Base-by-base conservation (phyloP, 306 rosid species). In the Glycine latifolia region DNA sequence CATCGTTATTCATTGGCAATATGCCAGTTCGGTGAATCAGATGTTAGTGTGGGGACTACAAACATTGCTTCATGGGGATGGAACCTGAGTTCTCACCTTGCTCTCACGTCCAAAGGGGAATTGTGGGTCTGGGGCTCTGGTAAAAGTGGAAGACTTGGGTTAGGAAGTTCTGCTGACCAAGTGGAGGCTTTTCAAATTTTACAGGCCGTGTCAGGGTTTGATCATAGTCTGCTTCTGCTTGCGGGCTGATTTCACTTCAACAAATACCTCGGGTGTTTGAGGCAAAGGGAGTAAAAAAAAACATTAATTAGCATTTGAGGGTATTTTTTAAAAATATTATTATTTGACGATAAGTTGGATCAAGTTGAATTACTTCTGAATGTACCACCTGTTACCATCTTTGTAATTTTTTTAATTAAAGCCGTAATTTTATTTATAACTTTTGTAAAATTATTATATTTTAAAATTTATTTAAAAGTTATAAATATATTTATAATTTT, bases 121-220 rank as follows among this genome's bases (percentile, higher is more conserved):
- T 77, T 92, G 62, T 93, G 95, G 94, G 93, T 86, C 10, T 95
- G 98, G 98, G 99, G 99, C 15, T 89, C 93, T 53, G 99, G 98
- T 52, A 91, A 71, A 86, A 91, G 87, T 76, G 99, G 98, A 58
- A 90, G 99, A 65, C 94, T 95, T 71, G 99, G 97, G 50, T 82
- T 88, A 37, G 94, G 89, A 66, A 90, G 96, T 84, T 93, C 97
- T 56, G 67, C 55, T 46, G 93, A 95, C 53, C 93, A 95, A 84
- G 67, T 49, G 63, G 97, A 91, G 86, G 95, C 88, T 78, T 86
- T 85, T 73, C 87, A 87, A 55, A 94, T 93, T 80, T 63, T 86
- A 84, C 97, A 91, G 89, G 89, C 83, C n/a, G 99, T 91, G 31
- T 86, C 97, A 2, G 98, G 98, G 20, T 93, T 89, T 85, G 98